Percentiles rank a stretch among this genome's conserved stretches.
Conservation (phyloP, 805 yeast genomes). For the Nakazawaea molendinolei region DNA sequence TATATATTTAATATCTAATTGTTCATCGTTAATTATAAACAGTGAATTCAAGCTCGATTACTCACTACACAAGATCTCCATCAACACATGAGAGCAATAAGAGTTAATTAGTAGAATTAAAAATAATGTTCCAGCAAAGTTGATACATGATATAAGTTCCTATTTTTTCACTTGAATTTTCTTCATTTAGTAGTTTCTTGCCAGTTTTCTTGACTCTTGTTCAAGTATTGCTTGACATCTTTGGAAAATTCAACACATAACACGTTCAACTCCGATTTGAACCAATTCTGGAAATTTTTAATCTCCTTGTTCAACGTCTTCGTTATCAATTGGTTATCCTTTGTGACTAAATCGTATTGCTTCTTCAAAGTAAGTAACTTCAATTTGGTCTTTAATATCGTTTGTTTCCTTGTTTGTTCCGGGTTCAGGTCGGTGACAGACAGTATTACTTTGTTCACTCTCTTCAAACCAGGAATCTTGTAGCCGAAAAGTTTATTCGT, state of each 20-base stretch:
- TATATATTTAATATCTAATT: no score
- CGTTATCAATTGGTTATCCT: conserved; percentile 22
- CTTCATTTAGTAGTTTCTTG: conserved; percentile 14
- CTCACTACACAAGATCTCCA: no score
- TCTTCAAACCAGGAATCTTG: conserved; percentile 28
- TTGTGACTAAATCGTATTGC: conserved; percentile 20
- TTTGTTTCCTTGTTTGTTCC: conserved; percentile 26
- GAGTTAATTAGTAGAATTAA: no score
- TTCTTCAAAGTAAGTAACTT: conserved; percentile 24
- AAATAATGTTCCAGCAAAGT: no score
- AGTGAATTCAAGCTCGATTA: no score
- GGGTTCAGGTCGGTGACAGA: conserved; percentile 29
- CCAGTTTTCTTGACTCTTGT: conserved; percentile 21
- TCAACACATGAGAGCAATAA: no score
- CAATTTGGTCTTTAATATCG: conserved; percentile 22
- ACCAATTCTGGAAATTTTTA: conserved; percentile 25
- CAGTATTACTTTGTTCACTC: conserved; percentile 25
- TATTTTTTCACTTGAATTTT: no score
- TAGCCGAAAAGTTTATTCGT: conserved; percentile 19
- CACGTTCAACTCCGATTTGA: conserved; percentile 19
- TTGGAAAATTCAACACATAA: conserved; percentile 19
- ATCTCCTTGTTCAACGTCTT: conserved; percentile 19
- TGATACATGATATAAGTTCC: no score
- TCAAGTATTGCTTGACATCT: conserved; percentile 19
- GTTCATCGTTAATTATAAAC: no score